A percentile compares a stretch with the other conserved stretches of the same genome.
phyloP scores from a whole-genome alignment of 2,329 filamentous ascomycete species.

The Alternaria sp. region DNA sequence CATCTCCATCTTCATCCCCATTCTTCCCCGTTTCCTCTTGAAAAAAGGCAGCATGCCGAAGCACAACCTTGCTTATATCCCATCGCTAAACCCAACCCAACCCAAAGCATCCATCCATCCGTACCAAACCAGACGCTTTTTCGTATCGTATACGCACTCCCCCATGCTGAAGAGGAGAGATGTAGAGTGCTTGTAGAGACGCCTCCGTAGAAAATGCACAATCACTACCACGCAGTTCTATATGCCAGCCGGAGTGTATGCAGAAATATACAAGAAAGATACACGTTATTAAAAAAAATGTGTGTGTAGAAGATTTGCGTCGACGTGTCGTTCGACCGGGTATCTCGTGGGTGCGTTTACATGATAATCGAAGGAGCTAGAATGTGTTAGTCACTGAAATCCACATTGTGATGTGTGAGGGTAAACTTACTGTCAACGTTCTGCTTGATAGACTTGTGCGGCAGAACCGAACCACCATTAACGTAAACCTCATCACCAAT shows the following conservation, averaged over 20 bases:
- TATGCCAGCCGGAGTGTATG: constrained; percentile 27
- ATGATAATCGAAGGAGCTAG: constrained; percentile 56
- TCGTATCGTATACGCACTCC: constrained; percentile 9
- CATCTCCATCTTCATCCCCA: background rate
- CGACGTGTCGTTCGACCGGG: constrained; percentile 11
- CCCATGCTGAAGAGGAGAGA: constrained; percentile 16
- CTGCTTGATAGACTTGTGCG: constrained; percentile 98
- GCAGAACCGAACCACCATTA: constrained; percentile 92
- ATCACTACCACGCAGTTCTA: background rate
- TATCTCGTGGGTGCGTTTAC: constrained; percentile 39
- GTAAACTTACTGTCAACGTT: constrained; percentile 76
- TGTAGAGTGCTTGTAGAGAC: background rate
- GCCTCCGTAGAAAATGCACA: constrained; percentile 13
- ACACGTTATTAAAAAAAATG: constrained; percentile 45
- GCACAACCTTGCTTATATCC: background rate
- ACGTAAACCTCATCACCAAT: constrained; percentile 99
- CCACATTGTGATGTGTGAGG: background rate
- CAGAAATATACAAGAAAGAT: constrained; percentile 44
- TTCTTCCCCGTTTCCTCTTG: background rate
- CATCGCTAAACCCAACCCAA: background rate
- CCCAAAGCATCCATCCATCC: constrained; percentile 14
- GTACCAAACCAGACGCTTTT: constrained; percentile 19
- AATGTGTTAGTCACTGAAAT: constrained; percentile 13
- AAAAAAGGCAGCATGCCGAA: background rate
- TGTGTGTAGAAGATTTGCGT: constrained; percentile 20